phyloP scores from a whole-genome alignment of 1,284 basidiomycete genomes.

The Athelia sp. region DNA sequence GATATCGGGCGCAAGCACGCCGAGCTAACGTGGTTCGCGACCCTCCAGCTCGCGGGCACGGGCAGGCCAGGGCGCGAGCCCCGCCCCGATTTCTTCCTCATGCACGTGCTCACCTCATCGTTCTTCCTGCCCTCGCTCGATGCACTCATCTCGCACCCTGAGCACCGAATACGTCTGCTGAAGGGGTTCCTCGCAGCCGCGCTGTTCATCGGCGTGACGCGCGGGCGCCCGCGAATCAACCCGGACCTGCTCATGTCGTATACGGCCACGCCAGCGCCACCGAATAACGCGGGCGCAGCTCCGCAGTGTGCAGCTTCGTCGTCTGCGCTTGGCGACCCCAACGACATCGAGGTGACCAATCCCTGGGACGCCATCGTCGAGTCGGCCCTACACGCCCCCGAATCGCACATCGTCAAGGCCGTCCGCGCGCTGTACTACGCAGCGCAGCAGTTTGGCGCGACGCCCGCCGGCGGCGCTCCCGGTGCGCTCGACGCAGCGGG shows the following conservation, averaged over 20 bases:
- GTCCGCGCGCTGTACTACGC: slow-evolving; percentile 53
- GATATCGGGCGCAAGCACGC: slow-evolving; percentile 42
- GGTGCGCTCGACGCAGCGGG: slow-evolving; percentile 41
- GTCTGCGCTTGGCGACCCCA: slow-evolving; percentile 31
- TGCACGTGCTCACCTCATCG: slow-evolving; percentile 63
- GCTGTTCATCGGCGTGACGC: slow-evolving; percentile 38
- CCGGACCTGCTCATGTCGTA: slow-evolving; percentile 51
- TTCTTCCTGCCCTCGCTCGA: slow-evolving; percentile 54
- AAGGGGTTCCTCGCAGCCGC: slow-evolving; percentile 40
- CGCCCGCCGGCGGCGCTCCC: slow-evolving; percentile 34
- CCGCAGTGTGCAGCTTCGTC: slow-evolving; percentile 8
- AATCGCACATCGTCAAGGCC: slow-evolving; percentile 59
- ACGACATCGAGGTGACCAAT: slow-evolving; percentile 36
- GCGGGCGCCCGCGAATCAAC: slow-evolving; percentile 59
- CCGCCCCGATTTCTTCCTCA: slow-evolving; percentile 67
- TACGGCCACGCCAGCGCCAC: slow-evolving; percentile 37
- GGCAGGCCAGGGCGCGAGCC: slow-evolving; percentile 44
- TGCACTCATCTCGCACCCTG: slow-evolving; percentile 27
- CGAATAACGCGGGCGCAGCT: too few relatives aligned
- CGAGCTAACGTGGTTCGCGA: slow-evolving; percentile 48
- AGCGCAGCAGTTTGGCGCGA: slow-evolving; percentile 45
- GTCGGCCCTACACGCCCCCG: slow-evolving; percentile 51
- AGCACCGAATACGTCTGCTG: slow-evolving; percentile 42
- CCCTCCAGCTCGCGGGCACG: slow-evolving; percentile 50
- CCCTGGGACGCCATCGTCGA: slow-evolving; percentile 56